phyloP scores from a whole-genome alignment of 164 flowering plant genomes.

The Aristolochia contorta region DNA sequence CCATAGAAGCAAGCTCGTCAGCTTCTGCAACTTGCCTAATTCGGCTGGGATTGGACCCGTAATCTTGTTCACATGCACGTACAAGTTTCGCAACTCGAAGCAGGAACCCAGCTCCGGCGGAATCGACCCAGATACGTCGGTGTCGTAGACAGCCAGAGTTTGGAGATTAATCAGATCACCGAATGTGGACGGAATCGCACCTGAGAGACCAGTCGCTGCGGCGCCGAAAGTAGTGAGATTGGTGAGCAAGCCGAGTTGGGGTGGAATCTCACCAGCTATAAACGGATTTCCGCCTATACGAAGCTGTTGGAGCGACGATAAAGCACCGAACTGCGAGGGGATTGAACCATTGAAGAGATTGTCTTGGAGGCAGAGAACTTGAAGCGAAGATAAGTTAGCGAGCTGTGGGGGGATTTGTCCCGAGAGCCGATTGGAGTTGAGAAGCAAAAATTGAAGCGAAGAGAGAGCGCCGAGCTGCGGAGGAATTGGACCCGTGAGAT shows the following conservation, averaged over 20 bases:
- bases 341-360: slow-evolving; percentile 75
- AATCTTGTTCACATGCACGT: slow-evolving; percentile 80
- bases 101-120: slow-evolving; percentile 75
- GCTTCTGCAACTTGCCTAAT: slow-evolving; percentile 69
- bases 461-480: slow-evolving; percentile 49
- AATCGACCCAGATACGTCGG: slow-evolving; percentile 62
- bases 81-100: slow-evolving; percentile 68
- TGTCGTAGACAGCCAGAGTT: slow-evolving; percentile 76
- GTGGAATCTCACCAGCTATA: slow-evolving; percentile 63
- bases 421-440: slow-evolving; percentile 59
- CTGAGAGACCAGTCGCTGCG: slow-evolving; percentile 78
- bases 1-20: slow-evolving; percentile 86
- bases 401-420: slow-evolving; percentile 62
- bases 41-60: slow-evolving; percentile 69
- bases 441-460: slow-evolving; percentile 61
- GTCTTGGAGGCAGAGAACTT: slow-evolving; percentile 78
- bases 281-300: slow-evolving; percentile 82
- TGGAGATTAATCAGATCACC: slow-evolving; percentile 69
- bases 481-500: slow-evolving; percentile 66
- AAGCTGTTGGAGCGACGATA: slow-evolving; percentile 64
- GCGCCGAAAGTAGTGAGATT: slow-evolving; percentile 82
- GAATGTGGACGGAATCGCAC: slow-evolving; percentile 61
- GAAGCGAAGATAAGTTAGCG: slow-evolving; percentile 57
- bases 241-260: slow-evolving; percentile 52
- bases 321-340: slow-evolving; percentile 59